These are phyloP conservation scores for Paecilomyces formosus DNA, from an alignment of 2,329 filamentous ascomycete species.

Conservation along the genomic window DNA sequence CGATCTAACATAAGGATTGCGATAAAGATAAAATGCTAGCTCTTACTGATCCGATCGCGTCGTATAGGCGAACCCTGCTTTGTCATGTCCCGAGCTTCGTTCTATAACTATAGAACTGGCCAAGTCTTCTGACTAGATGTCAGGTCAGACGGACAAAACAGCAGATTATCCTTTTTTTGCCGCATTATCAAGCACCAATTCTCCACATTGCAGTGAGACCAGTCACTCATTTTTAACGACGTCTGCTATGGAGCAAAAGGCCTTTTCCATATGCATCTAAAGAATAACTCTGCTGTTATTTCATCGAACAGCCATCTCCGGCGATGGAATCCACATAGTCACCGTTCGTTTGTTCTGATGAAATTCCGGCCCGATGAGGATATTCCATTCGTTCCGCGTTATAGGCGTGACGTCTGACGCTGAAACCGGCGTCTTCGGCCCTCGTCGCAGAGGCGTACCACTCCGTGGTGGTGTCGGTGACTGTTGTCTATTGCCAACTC, in stretches of 20 bases:
- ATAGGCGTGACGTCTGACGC: constrained; percentile 38
- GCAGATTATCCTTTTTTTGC: too few relatives aligned
- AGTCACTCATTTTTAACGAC: neutral
- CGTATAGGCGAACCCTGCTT: too few relatives aligned
- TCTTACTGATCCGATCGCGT: neutral
- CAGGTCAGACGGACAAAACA: too few relatives aligned
- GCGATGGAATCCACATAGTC: constrained; percentile 31
- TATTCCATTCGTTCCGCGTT: constrained; percentile 36
- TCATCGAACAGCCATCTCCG: constrained; percentile 18
- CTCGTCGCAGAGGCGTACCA: constrained; percentile 14
- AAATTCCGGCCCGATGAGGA: constrained; percentile 26
- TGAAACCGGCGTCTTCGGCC: constrained; percentile 33
- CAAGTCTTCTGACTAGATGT: too few relatives aligned
- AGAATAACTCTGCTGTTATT: neutral
- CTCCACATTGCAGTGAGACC: neutral
- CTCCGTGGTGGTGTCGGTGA: constrained; percentile 11
- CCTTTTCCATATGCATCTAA: constrained; percentile 2
- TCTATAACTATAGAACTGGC: too few relatives aligned
- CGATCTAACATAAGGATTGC: neutral
- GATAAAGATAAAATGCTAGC: neutral
- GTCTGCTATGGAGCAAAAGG: neutral
- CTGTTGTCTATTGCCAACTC: constrained; percentile 11
- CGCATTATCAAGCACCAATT: too few relatives aligned
- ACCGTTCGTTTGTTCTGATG: constrained; percentile 20
- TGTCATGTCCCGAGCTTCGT: too few relatives aligned